Percentiles rank a stretch among this genome's conserved stretches.
phyloP scores from a whole-genome alignment of 2,329 filamentous ascomycete genomes.

The Neonectria hederae region DNA sequence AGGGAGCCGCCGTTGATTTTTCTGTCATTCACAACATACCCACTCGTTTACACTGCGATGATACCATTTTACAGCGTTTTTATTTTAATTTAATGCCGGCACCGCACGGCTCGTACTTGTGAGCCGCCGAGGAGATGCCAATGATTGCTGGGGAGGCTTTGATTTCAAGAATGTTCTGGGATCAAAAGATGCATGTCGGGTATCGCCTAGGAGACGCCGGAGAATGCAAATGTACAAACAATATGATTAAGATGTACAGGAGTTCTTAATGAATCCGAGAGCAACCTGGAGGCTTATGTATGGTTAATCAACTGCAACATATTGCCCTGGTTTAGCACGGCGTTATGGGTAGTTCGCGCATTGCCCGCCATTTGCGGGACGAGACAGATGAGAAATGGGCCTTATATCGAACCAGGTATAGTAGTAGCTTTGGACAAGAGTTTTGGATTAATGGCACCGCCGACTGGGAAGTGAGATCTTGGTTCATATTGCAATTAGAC shows the following conservation, averaged over 20 bases:
- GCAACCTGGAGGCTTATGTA: slow-evolving; percentile 9
- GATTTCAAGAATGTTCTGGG: neutral
- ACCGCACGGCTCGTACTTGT: slow-evolving; percentile 5
- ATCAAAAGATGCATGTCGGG: neutral
- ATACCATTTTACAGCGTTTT: slow-evolving; percentile 43
- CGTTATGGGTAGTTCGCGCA: slow-evolving; percentile 23
- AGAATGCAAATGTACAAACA: slow-evolving; percentile 22
- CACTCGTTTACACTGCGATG: slow-evolving; percentile 45
- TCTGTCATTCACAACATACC: slow-evolving; percentile 45
- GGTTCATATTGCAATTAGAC: slow-evolving; percentile 2
- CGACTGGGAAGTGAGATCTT: slow-evolving; percentile 15
- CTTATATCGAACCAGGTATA: slow-evolving; percentile 3
- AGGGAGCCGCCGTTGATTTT: slow-evolving; percentile 35
- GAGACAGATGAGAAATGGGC: slow-evolving; percentile 22
- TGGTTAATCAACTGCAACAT: slow-evolving; percentile 13
- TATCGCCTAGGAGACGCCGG: neutral
- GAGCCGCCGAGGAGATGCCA: neutral
- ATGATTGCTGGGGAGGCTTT: slow-evolving; percentile 1
- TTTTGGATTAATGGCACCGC: slow-evolving; percentile 18
- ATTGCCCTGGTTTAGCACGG: slow-evolving; percentile 27
- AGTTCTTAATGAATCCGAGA: slow-evolving; percentile 10
- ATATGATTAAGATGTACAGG: slow-evolving; percentile 13
- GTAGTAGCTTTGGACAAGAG: slow-evolving; percentile 20
- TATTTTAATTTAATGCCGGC: slow-evolving; percentile 37
- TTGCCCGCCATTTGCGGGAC: slow-evolving; percentile 8